A percentile compares a stretch with the other conserved stretches of the same genome.
These are phyloP conservation scores for Casuarina equisetifolia DNA, from an alignment of 306 rosid genomes.

Conservation along the genomic window DNA sequence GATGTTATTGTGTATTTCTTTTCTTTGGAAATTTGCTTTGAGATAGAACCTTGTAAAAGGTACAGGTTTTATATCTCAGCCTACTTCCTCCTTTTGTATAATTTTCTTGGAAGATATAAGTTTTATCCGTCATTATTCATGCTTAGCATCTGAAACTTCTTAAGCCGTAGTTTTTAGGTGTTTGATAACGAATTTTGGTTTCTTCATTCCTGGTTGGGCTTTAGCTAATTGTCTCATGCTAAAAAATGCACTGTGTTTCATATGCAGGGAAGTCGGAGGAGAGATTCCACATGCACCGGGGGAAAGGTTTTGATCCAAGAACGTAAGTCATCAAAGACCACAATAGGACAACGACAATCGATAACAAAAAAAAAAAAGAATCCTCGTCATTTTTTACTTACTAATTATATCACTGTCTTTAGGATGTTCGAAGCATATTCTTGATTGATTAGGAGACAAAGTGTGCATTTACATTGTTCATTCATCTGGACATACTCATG, in stretches of 20 bases:
- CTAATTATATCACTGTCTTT: no score
- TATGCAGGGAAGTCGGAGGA: not conserved
- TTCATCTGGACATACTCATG: not conserved
- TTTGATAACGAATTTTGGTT: not conserved
- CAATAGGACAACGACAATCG: not conserved
- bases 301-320: not conserved
- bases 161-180: not conserved
- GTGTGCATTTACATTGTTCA: not conserved
- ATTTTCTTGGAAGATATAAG: no score
- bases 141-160: not conserved
- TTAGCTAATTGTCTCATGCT: not conserved
- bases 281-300: not conserved
- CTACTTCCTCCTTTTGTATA: no score
- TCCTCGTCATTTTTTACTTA: no score
- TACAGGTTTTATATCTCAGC: no score
- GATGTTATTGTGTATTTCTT: not conserved
- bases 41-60: not conserved
- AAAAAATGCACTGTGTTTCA: not conserved
- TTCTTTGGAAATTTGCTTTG: not conserved
- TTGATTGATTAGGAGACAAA: not conserved
- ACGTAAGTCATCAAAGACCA: not conserved
- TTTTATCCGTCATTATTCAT: no score
- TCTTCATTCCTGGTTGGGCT: not conserved
- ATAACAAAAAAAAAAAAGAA: no score
- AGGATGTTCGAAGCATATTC: not conserved